Base-by-base conservation (phyloP, 768 basidiomycete species). In the Tulasnella sp. region DNA sequence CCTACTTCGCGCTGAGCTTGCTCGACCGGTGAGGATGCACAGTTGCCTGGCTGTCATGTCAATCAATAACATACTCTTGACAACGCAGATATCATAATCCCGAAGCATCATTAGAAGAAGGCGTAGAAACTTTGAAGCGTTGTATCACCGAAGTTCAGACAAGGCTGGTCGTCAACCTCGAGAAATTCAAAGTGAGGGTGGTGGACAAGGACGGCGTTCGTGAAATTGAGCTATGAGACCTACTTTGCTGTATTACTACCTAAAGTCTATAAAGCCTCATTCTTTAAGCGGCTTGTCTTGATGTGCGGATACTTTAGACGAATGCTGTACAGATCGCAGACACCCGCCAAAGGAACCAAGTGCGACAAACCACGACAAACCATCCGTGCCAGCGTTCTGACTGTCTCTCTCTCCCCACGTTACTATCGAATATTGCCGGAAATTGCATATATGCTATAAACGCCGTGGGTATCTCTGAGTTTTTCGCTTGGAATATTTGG, bases 141-240 rank as follows among this genome's bases (percentile, higher is more conserved):
- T 98, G 96, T 83, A 90, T 99, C 77, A 86, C 91, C 78, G 94
- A 99, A 84, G 92, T 97, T 1, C 83, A 93, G 49, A 93, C 93
- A 85, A 89, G 94, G 74, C 82, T 94, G 78, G 89, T 93, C 72
- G 90, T 97, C 76, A 89, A 89, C 78, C 90, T 92, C 0, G 91
- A 89, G 58, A 90, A 86, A 79, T 97, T 93, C 85, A 94, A 91
- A 82, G 91, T 96, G 79, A 95, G 94, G 82, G 85, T 97, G 15
- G 93, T 97, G 39, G 95, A 97, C 84, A 94, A 91, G 84, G 92
- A 96, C 81, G 96, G 96, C 71, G 86, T 93, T 34, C 87, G 94
- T 74, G 91, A 93, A 79, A 85, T 96, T 75, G 90, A 93, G 54
- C 34, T 74, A 70, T 70, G 69, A 70, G 22, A 70, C 40, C 37